Conservation (phyloP, 75 land plant genomes). For the Sequoiadendron giganteum region DNA sequence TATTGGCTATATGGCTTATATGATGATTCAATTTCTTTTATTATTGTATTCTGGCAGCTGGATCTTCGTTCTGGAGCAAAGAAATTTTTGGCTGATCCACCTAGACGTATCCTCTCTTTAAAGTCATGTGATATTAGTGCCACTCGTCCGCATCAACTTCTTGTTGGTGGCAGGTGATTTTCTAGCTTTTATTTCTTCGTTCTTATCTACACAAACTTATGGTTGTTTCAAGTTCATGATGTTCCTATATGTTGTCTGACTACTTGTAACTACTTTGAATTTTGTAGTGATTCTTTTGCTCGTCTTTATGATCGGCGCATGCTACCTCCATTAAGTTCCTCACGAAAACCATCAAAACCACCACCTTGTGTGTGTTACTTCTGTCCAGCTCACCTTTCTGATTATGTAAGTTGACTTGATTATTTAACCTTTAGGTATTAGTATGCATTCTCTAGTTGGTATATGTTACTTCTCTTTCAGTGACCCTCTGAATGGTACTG, state of each 20-base stretch:
- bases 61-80: conserved; percentile 90
- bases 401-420: conserved; percentile 53
- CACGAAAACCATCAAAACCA: conserved; percentile 48
- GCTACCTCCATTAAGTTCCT: conserved; percentile 88
- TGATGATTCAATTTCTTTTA: not conserved
- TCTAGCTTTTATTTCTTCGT: not conserved
- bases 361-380: conserved; percentile 90
- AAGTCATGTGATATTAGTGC: conserved; percentile 96
- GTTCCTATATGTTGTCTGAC: not conserved
- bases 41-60: conserved; percentile 50
- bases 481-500: not conserved
- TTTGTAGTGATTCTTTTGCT: conserved; percentile 96
- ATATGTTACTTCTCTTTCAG: not conserved
- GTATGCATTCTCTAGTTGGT: not conserved
- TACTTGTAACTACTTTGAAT: not conserved
- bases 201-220: not conserved
- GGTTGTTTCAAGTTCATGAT: not conserved
- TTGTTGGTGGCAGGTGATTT: conserved; percentile 93
- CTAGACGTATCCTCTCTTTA: conserved; percentile 65
- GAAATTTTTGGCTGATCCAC: conserved; percentile 75
- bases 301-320: conserved; percentile 97
- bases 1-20: not conserved
- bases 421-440: not conserved
- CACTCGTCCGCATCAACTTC: conserved; percentile 90
- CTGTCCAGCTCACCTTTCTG: conserved; percentile 98